Evolutionary conservation across 2,329 filamentous ascomycete genomes (phyloP).

Genomic region (Macroventuria anomochaeta): DNA sequence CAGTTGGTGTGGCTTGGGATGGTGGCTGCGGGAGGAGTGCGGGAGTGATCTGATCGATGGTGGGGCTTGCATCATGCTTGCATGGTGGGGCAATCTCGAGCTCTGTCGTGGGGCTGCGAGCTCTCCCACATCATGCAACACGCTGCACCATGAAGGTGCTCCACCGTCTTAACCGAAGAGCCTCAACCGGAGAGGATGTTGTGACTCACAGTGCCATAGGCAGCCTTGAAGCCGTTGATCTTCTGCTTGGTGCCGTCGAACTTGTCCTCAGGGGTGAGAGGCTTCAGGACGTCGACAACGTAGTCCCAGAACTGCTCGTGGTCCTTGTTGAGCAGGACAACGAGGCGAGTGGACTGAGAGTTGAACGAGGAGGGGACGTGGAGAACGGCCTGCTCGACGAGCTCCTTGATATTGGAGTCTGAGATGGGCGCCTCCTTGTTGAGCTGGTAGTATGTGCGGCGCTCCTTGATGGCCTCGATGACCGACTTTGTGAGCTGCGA

Average conservation of each 20-base stretch:
- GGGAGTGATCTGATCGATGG: background rate
- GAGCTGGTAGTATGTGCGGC: conserved; percentile 73
- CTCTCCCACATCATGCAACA: conserved; percentile 6
- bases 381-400: conserved; percentile 65
- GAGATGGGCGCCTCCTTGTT: conserved; percentile 68
- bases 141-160: conserved; percentile 1
- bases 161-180: background rate
- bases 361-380: conserved; percentile 86
- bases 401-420: conserved; percentile 66
- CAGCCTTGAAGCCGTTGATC: conserved; percentile 69
- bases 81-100: conserved; percentile 26
- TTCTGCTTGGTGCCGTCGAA: conserved; percentile 63
- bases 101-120: conserved; percentile 4
- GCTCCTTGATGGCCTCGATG: conserved; percentile 69
- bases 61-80: conserved; percentile 11
- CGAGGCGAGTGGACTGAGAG: conserved; percentile 78
- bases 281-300: conserved; percentile 67
- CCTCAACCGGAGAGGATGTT: background rate
- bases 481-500: conserved; percentile 25
- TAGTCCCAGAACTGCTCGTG: conserved; percentile 90
- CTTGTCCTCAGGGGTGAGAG: conserved; percentile 69
- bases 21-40: background rate
- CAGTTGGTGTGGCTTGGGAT: conserved; percentile 6
- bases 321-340: conserved; percentile 80
- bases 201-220: conserved; percentile 73